Conservation (phyloP, 2,329 filamentous ascomycete genomes). For the Xylaria sp. region DNA sequence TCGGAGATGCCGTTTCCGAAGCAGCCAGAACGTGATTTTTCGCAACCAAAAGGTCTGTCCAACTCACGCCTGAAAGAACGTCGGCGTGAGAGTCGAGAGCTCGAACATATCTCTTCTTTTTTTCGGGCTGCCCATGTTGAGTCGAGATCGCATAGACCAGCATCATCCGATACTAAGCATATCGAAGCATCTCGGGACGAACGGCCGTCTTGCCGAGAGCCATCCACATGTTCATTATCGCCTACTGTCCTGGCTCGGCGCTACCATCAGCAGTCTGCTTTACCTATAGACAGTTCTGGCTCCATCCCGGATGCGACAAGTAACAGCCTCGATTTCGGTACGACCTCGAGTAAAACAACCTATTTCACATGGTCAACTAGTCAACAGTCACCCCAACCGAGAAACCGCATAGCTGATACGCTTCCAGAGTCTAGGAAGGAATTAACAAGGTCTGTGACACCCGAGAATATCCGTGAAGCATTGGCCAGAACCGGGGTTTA, state of each 20-base stretch:
- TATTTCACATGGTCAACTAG: conserved; percentile 40
- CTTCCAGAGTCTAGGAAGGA: conserved; percentile 4
- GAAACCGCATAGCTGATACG: neutral
- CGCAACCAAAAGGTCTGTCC: conserved; percentile 34
- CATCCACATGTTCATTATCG: conserved; percentile 19
- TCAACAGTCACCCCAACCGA: conserved; percentile 25
- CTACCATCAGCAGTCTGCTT: neutral
- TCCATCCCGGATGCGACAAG: neutral
- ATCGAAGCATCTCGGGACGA: neutral
- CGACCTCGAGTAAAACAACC: conserved; percentile 26
- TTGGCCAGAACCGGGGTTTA: conserved; percentile 36
- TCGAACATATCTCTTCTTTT: conserved; percentile 46
- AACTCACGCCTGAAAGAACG: conserved; percentile 32
- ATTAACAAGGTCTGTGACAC: conserved; percentile 29
- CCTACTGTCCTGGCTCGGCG: neutral
- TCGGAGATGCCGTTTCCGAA: conserved; percentile 56
- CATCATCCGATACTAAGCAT: conserved; percentile 1
- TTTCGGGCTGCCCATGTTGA: conserved; percentile 37
- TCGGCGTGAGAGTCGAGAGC: conserved; percentile 41
- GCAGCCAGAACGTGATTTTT: conserved; percentile 29
- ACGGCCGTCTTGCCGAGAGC: neutral
- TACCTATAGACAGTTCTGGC: neutral
- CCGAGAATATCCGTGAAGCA: conserved; percentile 29
- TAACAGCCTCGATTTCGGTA: neutral
- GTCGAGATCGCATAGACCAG: conserved; percentile 11